Evolutionary conservation across 2,329 filamentous ascomycete genomes (phyloP), one percentile per base, ranked within the genome.

Genomic region (Acephala macrosclerotiorum): DNA sequence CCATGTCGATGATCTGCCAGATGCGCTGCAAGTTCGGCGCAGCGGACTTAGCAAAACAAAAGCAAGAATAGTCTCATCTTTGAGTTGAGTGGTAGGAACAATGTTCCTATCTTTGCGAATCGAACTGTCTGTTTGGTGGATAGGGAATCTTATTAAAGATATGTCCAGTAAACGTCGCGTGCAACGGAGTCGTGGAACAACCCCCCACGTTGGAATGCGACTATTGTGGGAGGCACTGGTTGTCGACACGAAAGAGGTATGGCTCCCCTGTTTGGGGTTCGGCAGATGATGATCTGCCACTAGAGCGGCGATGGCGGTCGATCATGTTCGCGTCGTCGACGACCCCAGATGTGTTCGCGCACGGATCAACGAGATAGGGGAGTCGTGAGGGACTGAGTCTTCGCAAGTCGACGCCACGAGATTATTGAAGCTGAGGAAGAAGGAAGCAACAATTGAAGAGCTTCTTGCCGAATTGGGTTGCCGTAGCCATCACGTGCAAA

Each of bases 241-340:
- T 14, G 2, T 49, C 18, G 45, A 12, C 22, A 9, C 18, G 45
- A 20, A 20, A 22, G 45, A 22, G 45, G 26, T 53, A 6, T 26
- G 25, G 7, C 11, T 53, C 25, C 49, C 18, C 25, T 7, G 6
- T 26, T 53, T 53, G 7, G 22, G 22, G 9, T 29, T 29, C 25
- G 22, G 49, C 26, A 53, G 49, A 53, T 53, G 49, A 33, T 18
- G 49, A 53, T 53, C 49, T 53, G 25, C 29, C 49, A 29, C 49
- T 53, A 53, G 25, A 51, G 7, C 47, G 11, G 4, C 11, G 22
- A 29, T 22, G 49, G 49, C 49, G 49, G 49, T 29, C 18, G 49
- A 53, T 53, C 26, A 29, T 6, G 3, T n/a, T 26, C 22, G 49
- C 26, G 29, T 53, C 14, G 29, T 29, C n/a, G 45, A n/a, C n/a